Conservation (phyloP, 2,329 filamentous ascomycete genomes). For the Pseudomassariella vexata region DNA sequence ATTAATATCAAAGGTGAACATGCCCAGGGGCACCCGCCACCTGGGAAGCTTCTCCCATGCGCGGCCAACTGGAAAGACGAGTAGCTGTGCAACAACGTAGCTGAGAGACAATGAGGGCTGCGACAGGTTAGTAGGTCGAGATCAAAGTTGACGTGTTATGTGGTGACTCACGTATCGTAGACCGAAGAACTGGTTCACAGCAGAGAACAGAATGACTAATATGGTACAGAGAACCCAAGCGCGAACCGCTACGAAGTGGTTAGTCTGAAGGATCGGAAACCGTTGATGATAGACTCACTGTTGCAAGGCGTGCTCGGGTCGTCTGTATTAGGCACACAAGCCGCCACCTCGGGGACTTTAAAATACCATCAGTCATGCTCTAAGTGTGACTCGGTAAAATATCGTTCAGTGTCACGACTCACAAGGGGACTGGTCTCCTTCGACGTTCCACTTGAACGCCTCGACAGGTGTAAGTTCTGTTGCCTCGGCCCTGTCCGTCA, state of each 20-base stretch:
- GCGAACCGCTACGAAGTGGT: conserved; percentile 20
- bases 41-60: conserved; percentile 24
- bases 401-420: no score
- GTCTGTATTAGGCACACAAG: conserved; percentile 28
- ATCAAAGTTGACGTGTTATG: conserved; percentile 11
- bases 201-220: conserved; percentile 26
- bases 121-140: not conserved
- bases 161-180: conserved; percentile 25
- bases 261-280: no score
- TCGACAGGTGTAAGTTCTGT: conserved; percentile 26
- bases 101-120: conserved; percentile 25
- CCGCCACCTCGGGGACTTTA: conserved; percentile 28
- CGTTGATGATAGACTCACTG: conserved; percentile 21
- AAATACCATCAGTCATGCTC: no score
- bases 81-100: conserved; percentile 27
- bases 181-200: conserved; percentile 29
- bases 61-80: conserved; percentile 28
- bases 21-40: conserved; percentile 16
- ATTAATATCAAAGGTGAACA: conserved; percentile 16
- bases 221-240: conserved; percentile 22
- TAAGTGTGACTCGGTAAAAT: no score
- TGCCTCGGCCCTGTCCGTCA: conserved; percentile 17
- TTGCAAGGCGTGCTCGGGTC: conserved; percentile 24
- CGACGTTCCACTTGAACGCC: conserved; percentile 29
- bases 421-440: conserved; percentile 31